Evolutionary conservation across 306 rosid genomes (phyloP).

Genomic region (Dryas alaskensis): DNA sequence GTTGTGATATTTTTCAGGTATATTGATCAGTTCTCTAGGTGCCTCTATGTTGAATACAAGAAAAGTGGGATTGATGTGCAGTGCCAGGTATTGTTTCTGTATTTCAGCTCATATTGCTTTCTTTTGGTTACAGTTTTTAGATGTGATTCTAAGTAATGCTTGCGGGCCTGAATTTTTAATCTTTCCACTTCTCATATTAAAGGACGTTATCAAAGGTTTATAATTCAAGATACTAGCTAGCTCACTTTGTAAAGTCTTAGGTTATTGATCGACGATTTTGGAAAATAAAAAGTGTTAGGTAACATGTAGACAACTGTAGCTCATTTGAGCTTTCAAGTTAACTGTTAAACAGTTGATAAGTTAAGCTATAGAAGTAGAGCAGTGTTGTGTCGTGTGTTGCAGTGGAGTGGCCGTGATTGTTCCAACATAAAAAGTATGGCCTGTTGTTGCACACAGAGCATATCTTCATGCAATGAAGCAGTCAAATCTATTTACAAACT

Average conservation of each 20-base stretch:
- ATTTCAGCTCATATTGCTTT: slow-evolving; percentile 1
- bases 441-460: neutral
- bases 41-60: slow-evolving; percentile 91
- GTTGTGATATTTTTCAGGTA: slow-evolving; percentile 52
- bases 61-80: slow-evolving; percentile 92
- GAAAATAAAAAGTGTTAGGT: neutral
- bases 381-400: neutral
- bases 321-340: neutral
- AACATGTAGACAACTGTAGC: neutral
- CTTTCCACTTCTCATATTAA: neutral
- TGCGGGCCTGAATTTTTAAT: too few relatives aligned
- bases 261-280: neutral
- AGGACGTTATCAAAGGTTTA: neutral
- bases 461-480: neutral
- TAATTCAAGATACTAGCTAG: neutral
- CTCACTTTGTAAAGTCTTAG: neutral
- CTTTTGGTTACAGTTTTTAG: neutral
- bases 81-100: slow-evolving; percentile 79
- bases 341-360: neutral
- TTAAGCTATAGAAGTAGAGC: neutral
- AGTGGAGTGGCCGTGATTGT: neutral
- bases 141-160: neutral
- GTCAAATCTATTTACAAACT: neutral
- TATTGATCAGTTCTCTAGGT: slow-evolving; percentile 88
- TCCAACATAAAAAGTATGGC: neutral